phyloP scores from a whole-genome alignment of 1,139 yeast genomes.

The Magnusiomyces suaveolens region DNA sequence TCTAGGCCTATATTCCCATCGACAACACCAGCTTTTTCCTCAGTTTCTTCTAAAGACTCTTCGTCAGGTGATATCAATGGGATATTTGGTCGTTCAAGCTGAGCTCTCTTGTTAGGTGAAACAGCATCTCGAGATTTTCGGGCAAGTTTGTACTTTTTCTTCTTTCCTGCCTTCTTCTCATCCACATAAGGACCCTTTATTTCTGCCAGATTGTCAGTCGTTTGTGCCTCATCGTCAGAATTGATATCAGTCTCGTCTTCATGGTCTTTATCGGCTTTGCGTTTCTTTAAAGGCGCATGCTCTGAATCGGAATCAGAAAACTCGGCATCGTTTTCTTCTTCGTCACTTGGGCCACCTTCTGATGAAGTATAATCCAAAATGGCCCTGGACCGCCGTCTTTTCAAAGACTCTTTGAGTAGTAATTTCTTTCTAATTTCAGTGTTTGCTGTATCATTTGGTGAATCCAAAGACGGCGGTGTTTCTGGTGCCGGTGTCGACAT shows the following conservation, averaged over 20 bases:
- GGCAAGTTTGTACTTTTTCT: background rate
- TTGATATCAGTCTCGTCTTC: too few species aligned
- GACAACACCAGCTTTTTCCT: too few species aligned
- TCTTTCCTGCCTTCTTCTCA: background rate
- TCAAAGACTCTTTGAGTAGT: background rate
- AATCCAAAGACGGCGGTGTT: slow-evolving; percentile 24
- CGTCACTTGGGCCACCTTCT: slow-evolving; percentile 16
- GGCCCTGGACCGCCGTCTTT: slow-evolving; percentile 18
- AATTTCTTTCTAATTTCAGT: background rate
- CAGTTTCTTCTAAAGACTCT: background rate
- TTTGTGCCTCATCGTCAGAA: background rate
- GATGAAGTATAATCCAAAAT: slow-evolving; percentile 22
- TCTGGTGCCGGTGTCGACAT: slow-evolving; percentile 6
- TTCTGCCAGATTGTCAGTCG: background rate
- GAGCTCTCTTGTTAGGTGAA: background rate
- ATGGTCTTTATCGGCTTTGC: slow-evolving; percentile 30
- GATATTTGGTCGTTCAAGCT: background rate
- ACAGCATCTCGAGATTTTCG: background rate
- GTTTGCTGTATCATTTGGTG: background rate
- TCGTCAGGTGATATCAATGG: background rate
- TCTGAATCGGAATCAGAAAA: background rate
- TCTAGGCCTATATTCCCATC: background rate
- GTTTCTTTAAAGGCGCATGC: background rate
- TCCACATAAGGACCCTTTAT: too few species aligned
- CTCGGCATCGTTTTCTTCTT: background rate